These are phyloP conservation scores for Posidonia australis DNA, from an alignment of 106 monocot species.

Conservation along the genomic window DNA sequence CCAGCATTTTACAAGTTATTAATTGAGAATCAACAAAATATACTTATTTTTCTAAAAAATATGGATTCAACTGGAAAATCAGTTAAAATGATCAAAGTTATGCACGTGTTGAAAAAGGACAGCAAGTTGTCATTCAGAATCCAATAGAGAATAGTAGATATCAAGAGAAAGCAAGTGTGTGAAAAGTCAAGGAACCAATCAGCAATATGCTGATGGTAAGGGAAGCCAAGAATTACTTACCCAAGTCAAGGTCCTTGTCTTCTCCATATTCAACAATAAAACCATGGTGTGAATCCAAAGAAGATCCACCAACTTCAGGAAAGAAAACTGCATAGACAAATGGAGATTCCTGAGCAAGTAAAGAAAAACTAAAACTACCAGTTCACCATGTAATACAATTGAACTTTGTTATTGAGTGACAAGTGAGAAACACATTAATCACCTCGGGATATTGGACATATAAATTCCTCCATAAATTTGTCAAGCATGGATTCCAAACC, in stretches of 20 bases:
- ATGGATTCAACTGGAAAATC: too few relatives aligned
- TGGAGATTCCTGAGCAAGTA: neutral
- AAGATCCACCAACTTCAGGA: constrained; percentile 80
- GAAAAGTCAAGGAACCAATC: too few relatives aligned
- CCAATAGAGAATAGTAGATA: neutral
- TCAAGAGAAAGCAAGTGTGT: neutral
- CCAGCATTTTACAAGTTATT: too few relatives aligned
- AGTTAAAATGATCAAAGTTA: too few relatives aligned
- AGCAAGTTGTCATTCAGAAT: too few relatives aligned
- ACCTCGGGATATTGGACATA: constrained; percentile 86
- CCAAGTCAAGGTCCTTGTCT: constrained; percentile 83
- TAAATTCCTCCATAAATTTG: constrained; percentile 80
- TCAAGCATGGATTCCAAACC: constrained; percentile 92
- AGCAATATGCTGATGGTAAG: constrained; percentile 10
- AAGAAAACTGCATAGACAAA: constrained; percentile 54
- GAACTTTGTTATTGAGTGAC: neutral
- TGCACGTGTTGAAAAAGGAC: too few relatives aligned
- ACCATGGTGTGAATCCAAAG: constrained; percentile 84
- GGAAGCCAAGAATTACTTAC: constrained; percentile 19
- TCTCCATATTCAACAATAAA: constrained; percentile 97
- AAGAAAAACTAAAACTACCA: neutral
- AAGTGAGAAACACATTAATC: constrained; percentile 2
- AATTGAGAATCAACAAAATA: too few relatives aligned
- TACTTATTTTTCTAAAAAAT: too few relatives aligned
- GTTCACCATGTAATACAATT: neutral